A percentile compares a stretch with the other conserved stretches of the same genome.
Conservation (phyloP, 2,329 filamentous ascomycete species). For the Purpureocillium takamizusanense region DNA sequence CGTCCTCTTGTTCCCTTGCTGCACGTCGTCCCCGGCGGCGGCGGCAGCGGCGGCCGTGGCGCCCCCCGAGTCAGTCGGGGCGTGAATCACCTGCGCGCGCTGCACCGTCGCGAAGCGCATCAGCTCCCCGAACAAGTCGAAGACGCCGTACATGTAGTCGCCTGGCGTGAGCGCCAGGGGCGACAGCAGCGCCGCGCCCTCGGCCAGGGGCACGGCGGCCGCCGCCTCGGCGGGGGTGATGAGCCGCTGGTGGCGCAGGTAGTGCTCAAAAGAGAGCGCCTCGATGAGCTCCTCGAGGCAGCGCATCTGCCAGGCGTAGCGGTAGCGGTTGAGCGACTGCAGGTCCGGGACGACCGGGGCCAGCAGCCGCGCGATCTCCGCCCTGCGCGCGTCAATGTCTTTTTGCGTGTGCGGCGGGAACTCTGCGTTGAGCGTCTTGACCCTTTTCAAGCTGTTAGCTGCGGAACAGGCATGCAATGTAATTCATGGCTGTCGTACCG, state of each 20-base stretch:
- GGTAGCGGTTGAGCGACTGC: conserved; percentile 67
- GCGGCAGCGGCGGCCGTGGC: too few relatives aligned
- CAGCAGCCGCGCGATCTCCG: conserved; percentile 64
- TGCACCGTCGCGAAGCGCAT: conserved; percentile 95
- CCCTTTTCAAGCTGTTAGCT: conserved; percentile 37
- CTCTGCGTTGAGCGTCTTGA: conserved; percentile 51
- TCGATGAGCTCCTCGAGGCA: conserved; percentile 94
- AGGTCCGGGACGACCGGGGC: conserved; percentile 62
- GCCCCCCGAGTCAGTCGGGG: too few relatives aligned
- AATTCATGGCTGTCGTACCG: conserved; percentile 20
- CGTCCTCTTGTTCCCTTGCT: conserved; percentile 40
- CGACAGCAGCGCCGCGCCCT: conserved; percentile 45
- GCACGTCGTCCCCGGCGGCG: conserved; percentile 10
- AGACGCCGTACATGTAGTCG: conserved; percentile 85
- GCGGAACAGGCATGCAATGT: too few relatives aligned
- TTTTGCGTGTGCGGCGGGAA: conserved; percentile 61
- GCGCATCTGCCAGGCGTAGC: conserved; percentile 72
- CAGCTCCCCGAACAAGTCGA: conserved; percentile 90
- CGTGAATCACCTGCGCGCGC: conserved; percentile 32
- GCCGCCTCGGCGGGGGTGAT: conserved; percentile 58
- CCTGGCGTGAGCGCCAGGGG: conserved; percentile 61
- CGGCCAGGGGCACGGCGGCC: conserved; percentile 34
- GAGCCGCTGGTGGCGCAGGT: conserved; percentile 68
- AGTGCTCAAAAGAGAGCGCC: conserved; percentile 80
- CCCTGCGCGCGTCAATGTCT: conserved; percentile 60